These are phyloP conservation scores for Parsonsia alboflavescens DNA, from an alignment of 257 asterid species.

Conservation along the genomic window DNA sequence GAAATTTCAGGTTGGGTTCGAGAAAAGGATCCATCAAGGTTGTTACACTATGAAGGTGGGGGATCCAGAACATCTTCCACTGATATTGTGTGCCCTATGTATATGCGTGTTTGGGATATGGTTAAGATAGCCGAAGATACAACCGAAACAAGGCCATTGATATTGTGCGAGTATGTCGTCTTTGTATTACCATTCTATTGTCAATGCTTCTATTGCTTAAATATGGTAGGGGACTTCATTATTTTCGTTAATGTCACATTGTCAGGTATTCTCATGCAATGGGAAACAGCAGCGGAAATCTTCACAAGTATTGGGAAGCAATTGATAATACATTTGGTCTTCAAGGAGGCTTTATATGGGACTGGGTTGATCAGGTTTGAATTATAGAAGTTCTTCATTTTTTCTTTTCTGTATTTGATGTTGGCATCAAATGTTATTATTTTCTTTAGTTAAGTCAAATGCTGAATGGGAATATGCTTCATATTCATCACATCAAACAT, in stretches of 20 bases:
- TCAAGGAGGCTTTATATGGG: conserved; percentile 99
- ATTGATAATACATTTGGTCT: conserved; percentile 94
- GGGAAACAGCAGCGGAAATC: conserved; percentile 99
- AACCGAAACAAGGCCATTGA: conserved; percentile 76
- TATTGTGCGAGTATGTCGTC: conserved; percentile 87
- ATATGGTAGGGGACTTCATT: conserved; percentile 13
- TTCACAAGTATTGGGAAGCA: conserved; percentile 94
- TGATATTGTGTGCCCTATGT: conserved; percentile 97
- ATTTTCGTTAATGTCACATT: conserved; percentile 14
- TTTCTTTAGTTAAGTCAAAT: background rate
- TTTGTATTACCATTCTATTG: conserved; percentile 3
- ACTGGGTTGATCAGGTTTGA: conserved; percentile 97
- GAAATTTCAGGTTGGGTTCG: conserved; percentile 74
- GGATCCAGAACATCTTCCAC: conserved; percentile 87
- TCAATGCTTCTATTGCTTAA: conserved; percentile 2
- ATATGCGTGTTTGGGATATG: conserved; percentile 89
- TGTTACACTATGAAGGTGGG: conserved; percentile 94
- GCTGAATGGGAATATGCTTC: background rate
- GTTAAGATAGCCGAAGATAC: conserved; percentile 89
- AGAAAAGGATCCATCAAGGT: conserved; percentile 80
- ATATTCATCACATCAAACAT: background rate
- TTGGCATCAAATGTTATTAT: background rate
- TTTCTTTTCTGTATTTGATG: background rate
- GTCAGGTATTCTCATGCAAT: conserved; percentile 87
- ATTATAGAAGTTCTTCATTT: background rate